phyloP scores from a whole-genome alignment of 1,284 basidiomycete species.

The Lignosus rhinocerotis region DNA sequence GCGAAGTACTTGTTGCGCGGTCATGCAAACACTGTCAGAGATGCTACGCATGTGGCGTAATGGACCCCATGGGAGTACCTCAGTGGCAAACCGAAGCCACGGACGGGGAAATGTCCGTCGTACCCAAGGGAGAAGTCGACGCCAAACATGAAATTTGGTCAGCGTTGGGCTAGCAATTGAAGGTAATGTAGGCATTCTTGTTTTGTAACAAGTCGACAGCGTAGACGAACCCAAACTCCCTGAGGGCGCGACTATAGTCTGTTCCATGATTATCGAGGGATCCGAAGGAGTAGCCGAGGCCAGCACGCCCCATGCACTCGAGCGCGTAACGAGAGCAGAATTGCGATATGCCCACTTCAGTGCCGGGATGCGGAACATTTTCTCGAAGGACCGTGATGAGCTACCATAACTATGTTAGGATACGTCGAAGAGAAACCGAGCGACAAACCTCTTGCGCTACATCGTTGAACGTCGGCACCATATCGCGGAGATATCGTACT shows the following conservation, averaged over 20 bases:
- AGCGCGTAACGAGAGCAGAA: slow-evolving; percentile 7
- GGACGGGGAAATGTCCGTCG: slow-evolving; percentile 5
- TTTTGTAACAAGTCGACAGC: background rate
- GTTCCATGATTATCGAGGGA: slow-evolving; percentile 9
- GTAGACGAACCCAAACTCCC: slow-evolving; percentile 13
- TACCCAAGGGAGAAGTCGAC: slow-evolving; percentile 7
- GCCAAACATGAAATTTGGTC: slow-evolving; percentile 1
- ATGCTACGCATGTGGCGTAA: slow-evolving; percentile 8
- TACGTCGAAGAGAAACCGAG: background rate
- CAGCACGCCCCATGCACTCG: slow-evolving; percentile 10
- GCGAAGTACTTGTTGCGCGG: slow-evolving; percentile 13
- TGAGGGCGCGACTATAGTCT: slow-evolving; percentile 12
- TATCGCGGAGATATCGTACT: slow-evolving; percentile 7
- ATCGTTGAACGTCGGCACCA: slow-evolving; percentile 6
- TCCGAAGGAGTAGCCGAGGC: slow-evolving; percentile 8
- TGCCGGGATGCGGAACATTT: background rate
- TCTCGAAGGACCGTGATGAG: background rate
- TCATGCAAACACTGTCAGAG: slow-evolving; percentile 19
- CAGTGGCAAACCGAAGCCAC: slow-evolving; percentile 1
- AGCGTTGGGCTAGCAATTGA: slow-evolving; percentile 2
- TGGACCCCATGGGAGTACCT: slow-evolving; percentile 4
- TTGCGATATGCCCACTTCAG: slow-evolving; percentile 7
- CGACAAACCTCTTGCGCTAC: background rate
- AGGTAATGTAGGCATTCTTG: background rate
- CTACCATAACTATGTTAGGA: background rate